Conservation (phyloP, 768 basidiomycete genomes). For the Lactarius indigo region DNA sequence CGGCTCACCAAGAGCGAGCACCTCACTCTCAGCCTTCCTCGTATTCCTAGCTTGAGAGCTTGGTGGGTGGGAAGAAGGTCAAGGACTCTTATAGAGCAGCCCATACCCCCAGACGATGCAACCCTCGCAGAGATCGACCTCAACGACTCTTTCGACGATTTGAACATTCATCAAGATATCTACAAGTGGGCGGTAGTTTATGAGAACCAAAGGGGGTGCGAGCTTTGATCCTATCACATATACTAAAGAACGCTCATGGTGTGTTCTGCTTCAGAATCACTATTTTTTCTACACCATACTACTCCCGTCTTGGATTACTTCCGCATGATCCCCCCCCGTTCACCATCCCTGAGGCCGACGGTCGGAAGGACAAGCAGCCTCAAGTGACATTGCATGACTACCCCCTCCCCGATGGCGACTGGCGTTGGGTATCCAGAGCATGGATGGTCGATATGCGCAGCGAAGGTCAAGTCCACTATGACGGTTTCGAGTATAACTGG, state of each 20-base stretch:
- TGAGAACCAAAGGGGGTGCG: slow-evolving; percentile 80
- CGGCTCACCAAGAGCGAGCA: neutral
- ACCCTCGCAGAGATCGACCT: slow-evolving; percentile 12
- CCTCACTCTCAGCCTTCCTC: neutral
- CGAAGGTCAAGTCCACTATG: slow-evolving; percentile 73
- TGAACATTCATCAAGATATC: slow-evolving; percentile 40
- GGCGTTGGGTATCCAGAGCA: slow-evolving; percentile 74
- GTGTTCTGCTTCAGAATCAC: slow-evolving; percentile 42
- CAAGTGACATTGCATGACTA: slow-evolving; percentile 58
- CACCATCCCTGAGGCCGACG: slow-evolving; percentile 48
- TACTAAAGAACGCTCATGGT: neutral
- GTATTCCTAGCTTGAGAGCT: neutral
- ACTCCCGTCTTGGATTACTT: slow-evolving; percentile 65
- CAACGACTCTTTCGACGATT: slow-evolving; percentile 2
- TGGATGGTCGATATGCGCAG: slow-evolving; percentile 92
- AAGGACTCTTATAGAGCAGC: neutral
- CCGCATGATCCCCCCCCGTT: slow-evolving; percentile 72
- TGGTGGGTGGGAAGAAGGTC: neutral
- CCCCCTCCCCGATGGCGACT: slow-evolving; percentile 74
- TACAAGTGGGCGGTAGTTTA: slow-evolving; percentile 79
- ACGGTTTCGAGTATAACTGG: slow-evolving; percentile 88
- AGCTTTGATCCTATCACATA: neutral
- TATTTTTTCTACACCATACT: slow-evolving; percentile 68
- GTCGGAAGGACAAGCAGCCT: slow-evolving; percentile 42
- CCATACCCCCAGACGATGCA: neutral